Evolutionary conservation across 1,139 yeast genomes (phyloP), one percentile per base, ranked within the genome.

Genomic region (Saccharomyces hybrid): DNA sequence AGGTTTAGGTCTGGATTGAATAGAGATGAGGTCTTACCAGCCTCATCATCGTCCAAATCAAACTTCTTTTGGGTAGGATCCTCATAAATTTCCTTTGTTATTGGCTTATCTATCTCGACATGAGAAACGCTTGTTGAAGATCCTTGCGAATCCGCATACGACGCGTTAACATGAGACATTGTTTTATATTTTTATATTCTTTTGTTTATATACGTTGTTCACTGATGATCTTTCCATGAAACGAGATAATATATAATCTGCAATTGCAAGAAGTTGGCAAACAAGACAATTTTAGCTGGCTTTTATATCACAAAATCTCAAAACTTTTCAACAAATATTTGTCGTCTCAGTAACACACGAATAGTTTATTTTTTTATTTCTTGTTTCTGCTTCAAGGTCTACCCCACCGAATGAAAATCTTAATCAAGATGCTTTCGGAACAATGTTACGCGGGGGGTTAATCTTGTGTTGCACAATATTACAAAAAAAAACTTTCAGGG

Each of bases 11-110:
- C 49, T 19, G 26, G 16, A 21, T 54, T 49, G 52, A 54, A 46
- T 24, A 47, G 9, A 24, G 21, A 28, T 3, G 54, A 48, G 7
- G 34, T 38, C 47, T 52, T 54, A 19, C 52, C 52, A 31, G 26
- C 48, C 12, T 48, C 47, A 28, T 51, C 54, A 14, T 51, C 44
- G 46, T 54, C 54, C 47, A 54, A 47, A 9, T 54, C 56, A 14
- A 54, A 46, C 42, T 54, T 54, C 11, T 44, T 42, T 29, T 19
- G 38, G 19, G 52, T 32, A 27, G 54, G 56, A 49, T 54, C 56
- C 11, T 51, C 54, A 46, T 26, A 54, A 9, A 54, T n/a, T 49
- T 31, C 34, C 34, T 31, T 31, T 31, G 34, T 31, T 31, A 1
- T 3, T 31, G n/a, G 14, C 34, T 31, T 44, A 16, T 52, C 54